Conservation (phyloP, 2,329 filamentous ascomycete species). For the Fusarium cicatricum region DNA sequence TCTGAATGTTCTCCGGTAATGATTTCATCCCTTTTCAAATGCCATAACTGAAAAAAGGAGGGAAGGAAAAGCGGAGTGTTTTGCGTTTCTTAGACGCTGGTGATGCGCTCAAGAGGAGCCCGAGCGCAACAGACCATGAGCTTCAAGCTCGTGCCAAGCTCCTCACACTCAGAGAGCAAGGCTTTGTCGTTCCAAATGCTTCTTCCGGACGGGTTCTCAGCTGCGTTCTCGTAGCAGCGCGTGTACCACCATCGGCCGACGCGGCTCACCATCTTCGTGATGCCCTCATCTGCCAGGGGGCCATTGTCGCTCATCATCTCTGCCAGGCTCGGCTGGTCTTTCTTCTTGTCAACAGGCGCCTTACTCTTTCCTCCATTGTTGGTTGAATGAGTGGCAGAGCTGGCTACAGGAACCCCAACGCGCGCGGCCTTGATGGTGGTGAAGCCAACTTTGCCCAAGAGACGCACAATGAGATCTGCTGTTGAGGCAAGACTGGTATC, state of each 20-base stretch:
- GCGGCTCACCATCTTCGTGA: conserved; percentile 89
- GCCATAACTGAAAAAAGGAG: conserved; percentile 23
- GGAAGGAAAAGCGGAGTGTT: conserved; percentile 19
- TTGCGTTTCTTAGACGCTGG: conserved; percentile 52
- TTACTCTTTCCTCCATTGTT: conserved; percentile 24
- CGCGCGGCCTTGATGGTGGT: conserved; percentile 77
- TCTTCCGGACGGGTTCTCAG: conserved; percentile 54
- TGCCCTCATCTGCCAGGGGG: conserved; percentile 79
- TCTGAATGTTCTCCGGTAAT: conserved; percentile 35
- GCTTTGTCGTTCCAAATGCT: conserved; percentile 82
- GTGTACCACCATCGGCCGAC: conserved; percentile 98
- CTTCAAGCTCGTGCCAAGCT: conserved; percentile 86
- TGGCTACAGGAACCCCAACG: conserved; percentile 78
- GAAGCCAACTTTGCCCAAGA: conserved; percentile 75
- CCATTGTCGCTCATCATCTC: conserved; percentile 78
- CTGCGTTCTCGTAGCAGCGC: conserved; percentile 83
- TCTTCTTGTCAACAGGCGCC: conserved; percentile 40
- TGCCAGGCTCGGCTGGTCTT: conserved; percentile 65
- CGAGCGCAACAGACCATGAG: conserved; percentile 91
- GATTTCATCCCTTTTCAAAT: conserved; percentile 16
- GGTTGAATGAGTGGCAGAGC: conserved; percentile 50
- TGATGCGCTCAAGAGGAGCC: conserved; percentile 68
- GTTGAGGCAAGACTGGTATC: conserved; percentile 68
- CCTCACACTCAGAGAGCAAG: conserved; percentile 84
- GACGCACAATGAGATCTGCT: conserved; percentile 68